Base-by-base conservation (phyloP, 371 early-diverging fungal species). In the Rhizopus microsporus region DNA sequence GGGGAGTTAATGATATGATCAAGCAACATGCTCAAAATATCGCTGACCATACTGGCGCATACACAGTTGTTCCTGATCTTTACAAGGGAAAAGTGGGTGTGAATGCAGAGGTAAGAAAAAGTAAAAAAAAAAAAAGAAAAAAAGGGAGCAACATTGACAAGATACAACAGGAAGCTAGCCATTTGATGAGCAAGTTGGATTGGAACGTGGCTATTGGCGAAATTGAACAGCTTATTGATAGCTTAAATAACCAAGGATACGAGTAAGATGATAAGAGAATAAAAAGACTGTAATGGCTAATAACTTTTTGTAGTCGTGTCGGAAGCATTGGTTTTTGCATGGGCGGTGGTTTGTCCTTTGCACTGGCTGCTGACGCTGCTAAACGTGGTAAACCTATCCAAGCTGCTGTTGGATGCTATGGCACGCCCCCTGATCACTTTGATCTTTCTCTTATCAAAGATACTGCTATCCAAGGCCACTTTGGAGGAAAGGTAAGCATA, bases 381-480 rank as follows among this genome's bases (percentile, higher is more conserved):
- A 45, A 51, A 8, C 57, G 65, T 1, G 45, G 49, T 4, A 56
- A 57, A 7, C 80, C 82, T 9, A 58, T 83, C 1, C 69, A 71
- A 37, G 80, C 62, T n/a, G 75, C 64, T 7, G 55, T 75, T 9
- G 51, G 78, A 10, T 84, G 82, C 43, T 84, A 84, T 60, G 85
- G 85, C 31, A 72, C 70, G n/a, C 74, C 85, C 9, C 71, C 78
- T 5, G 51, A 32, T 13, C 29, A 63, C 7, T 74, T 77, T 60
- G 80, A 84, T 38, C 56, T 80, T 5, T 64, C 72, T 9, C 51
- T 45, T 6, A 65, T 84, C 30, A 55, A 61, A 6, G 51, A 40
- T 5, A 82, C 83, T 3, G 75, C 85, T 5, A 63, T 76, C 10
- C 82, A 84, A 54, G 82, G 74, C 13, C 81, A 81, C 57, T 82